phyloP scores from a whole-genome alignment of 768 basidiomycete species.

The Pseudohyphozyma bogoriensis region DNA sequence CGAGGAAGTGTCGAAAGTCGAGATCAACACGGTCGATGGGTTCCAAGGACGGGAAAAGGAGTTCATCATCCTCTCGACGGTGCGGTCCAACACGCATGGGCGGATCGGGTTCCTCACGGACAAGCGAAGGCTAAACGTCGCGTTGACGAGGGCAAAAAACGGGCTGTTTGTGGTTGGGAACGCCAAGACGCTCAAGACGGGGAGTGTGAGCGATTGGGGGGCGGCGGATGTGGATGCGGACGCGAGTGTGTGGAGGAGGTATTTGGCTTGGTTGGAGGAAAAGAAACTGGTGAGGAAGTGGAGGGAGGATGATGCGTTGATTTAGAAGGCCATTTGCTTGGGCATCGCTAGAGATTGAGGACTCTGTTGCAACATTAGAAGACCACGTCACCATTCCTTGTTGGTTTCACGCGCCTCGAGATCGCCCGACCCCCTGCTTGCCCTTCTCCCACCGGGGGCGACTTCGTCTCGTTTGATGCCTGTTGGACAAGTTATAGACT shows the following conservation, averaged over 20 bases:
- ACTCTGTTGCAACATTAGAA: too few relatives aligned
- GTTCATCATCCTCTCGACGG: constrained; percentile 82
- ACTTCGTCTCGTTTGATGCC: too few relatives aligned
- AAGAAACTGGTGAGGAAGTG: constrained; percentile 9
- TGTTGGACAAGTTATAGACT: too few relatives aligned
- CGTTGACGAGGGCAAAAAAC: constrained; percentile 75
- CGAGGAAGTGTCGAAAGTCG: constrained; percentile 66
- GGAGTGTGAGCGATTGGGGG: constrained; percentile 10
- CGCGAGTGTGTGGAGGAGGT: constrained; percentile 13
- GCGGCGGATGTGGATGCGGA: constrained; percentile 18
- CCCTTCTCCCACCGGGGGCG: too few relatives aligned
- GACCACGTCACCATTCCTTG: too few relatives aligned
- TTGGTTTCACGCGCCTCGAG: too few relatives aligned
- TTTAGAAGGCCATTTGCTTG: not conserved
- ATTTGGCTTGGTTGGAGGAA: constrained; percentile 16
- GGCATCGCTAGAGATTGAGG: too few relatives aligned
- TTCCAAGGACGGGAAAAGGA: constrained; percentile 92
- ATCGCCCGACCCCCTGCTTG: too few relatives aligned
- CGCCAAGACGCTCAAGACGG: constrained; percentile 16
- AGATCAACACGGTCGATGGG: constrained; percentile 87
- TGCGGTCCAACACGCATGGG: constrained; percentile 66
- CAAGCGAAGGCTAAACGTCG: constrained; percentile 75
- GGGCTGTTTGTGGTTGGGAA: constrained; percentile 73
- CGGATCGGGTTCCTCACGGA: constrained; percentile 84
- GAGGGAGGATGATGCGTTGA: not conserved